Evolutionary conservation across 805 yeast genomes (phyloP), one percentile per base, ranked within the genome.

Genomic region (Yarrowia sp.): DNA sequence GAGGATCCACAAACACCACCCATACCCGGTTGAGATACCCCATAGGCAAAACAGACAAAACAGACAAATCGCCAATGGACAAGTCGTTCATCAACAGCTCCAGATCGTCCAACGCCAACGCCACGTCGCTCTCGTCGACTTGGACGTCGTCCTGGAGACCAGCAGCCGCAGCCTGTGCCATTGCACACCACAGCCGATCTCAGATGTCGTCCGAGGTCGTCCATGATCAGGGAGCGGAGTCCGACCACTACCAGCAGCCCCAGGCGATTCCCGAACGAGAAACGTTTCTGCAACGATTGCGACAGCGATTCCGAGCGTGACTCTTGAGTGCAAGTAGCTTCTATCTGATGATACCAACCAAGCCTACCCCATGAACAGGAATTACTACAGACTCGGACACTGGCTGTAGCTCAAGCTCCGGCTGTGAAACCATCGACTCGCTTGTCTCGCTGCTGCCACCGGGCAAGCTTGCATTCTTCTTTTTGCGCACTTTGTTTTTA

Each of bases 1-100:
- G 50, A 0, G 50, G 64, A 15, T 58, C 64, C 39, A 43, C 64
- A 5, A 58, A 58, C 39, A 58, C 64, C 3, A 58, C 64, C 17
- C 12, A 58, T 13, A 58, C 64, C 40, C 24, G 64, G 1, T 9
- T 58, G 19, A 24, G 64, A 33, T 58, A 58, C 42, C 64, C 50
- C 4, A 33, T 58, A 3, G 61, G 36, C 3, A 55, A 36, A 10
- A 43, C 34, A 9, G 38, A 9, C 6, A 40, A 24, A 24, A 24
- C 30, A 4, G 30, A 24, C 30, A 24, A 24, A 7, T 24, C 30
- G 30, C 30, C 6, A 7, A 24, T 24, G 30, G 6, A 24, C 30
- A 24, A 24, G 30, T 24, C 30, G 30, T 24, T 7, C 30, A 24
- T n/a, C n/a, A n/a, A n/a, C n/a, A 52, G 61, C 20, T 12, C 61